Conservation (phyloP, 768 basidiomycete genomes). For the Cubamyces lactineus region DNA sequence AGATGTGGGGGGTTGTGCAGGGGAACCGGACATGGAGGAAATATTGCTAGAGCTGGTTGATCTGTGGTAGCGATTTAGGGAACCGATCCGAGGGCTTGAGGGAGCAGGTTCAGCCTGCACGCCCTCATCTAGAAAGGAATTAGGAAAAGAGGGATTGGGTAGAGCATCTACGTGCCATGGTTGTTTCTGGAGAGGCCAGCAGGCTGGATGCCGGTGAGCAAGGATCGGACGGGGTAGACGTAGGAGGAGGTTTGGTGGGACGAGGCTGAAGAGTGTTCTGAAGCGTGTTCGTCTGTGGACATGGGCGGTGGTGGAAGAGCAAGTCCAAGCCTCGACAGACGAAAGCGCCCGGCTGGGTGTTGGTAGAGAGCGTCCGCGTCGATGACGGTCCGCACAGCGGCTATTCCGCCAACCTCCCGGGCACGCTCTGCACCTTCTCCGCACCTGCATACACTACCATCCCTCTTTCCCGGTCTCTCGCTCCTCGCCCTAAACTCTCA, state of each 20-base stretch:
- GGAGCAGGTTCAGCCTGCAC: neutral
- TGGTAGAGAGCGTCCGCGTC: too few species aligned
- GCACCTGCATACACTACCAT: too few species aligned
- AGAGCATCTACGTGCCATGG: conserved; percentile 2
- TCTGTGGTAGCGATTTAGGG: neutral
- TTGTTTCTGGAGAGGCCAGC: neutral
- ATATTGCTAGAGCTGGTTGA: conserved; percentile 6
- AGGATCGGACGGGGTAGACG: conserved; percentile 11
- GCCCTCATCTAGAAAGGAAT: conserved; percentile 18
- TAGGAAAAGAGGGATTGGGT: conserved; percentile 3
- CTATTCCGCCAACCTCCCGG: neutral
- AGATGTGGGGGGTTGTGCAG: neutral
- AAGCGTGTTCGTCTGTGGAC: conserved; percentile 1
- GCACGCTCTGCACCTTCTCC: neutral
- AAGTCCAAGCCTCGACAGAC: neutral
- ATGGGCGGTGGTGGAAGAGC: conserved; percentile 9
- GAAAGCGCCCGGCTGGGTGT: too few species aligned
- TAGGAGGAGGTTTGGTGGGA: neutral
- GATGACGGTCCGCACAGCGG: too few species aligned
- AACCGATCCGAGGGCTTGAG: neutral
- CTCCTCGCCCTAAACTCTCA: too few species aligned
- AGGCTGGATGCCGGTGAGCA: conserved; percentile 5
- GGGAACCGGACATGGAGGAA: neutral
- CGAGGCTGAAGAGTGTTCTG: neutral
- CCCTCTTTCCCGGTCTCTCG: too few species aligned